Base-by-base conservation (phyloP, 768 basidiomycete genomes). In the Suillus discolor region DNA sequence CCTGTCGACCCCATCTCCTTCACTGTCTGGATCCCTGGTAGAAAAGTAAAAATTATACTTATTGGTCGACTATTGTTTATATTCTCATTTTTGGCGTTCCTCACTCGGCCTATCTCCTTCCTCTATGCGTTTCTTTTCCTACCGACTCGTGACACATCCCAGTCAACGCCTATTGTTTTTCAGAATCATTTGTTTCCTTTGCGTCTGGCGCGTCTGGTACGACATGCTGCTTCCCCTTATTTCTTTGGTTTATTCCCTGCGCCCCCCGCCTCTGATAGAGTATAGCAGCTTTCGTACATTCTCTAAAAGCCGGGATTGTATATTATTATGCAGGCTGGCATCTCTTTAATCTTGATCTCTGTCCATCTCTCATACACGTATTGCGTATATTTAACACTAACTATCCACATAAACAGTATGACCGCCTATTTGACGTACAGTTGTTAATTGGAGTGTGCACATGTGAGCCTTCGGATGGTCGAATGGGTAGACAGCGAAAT, bases 21-120 rank as follows among this genome's bases (percentile, higher is more conserved):
- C 63, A 18, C 57, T 66, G 25, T 31, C 65, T 23, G 41, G 28
- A 12, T 57, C 5, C 39, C 34, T n/a, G 7, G 25, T 55, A 9
- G 4, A 75, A 77, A 77, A 77, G 76, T 77, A 75, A 75, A 77
- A 75, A 72, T 67, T 77, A 75, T 77, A 70, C 72, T 70, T 75
- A 77, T 74, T 75, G 72, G 67, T 74, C 70, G 66, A 71, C 62
- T 72, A 75, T 74, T 71, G 71, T 59, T 41, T 41, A 59, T 59
- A 59, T 57, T 42, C 41, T n/a, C 62, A 42, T 64, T 47, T 65
- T 67, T 63, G 59, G 11, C 53, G 61, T 62, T 61, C 62, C 54
- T 51, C 55, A 18, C 64, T 41, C 63, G 65, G 28, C 64, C 45
- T 70, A 39, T 59, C 63, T 62, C 62, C 28, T 64, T 53, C 61